Conservation (phyloP, 2,329 filamentous ascomycete genomes). For the Pseudogymnoascus sp. region DNA sequence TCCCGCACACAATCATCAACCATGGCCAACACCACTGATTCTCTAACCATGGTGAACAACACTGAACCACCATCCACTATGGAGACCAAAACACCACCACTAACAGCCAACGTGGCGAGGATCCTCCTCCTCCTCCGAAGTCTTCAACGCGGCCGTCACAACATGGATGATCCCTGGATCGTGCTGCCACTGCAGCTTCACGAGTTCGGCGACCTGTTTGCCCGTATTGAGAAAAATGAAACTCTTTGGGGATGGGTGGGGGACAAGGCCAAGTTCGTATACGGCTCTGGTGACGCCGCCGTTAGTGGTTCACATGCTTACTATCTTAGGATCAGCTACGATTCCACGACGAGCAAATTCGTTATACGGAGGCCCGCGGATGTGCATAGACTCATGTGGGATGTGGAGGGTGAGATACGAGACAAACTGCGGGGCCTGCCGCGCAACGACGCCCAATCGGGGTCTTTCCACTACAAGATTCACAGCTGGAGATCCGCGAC, state of each 20-base stretch:
- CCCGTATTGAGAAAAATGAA: not conserved
- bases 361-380: no score
- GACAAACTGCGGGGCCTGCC: no score
- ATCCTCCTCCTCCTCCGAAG: not conserved
- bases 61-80: not conserved
- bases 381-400: no score
- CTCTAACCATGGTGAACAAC: not conserved
- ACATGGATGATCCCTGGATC: not conserved
- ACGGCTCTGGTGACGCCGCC: not conserved
- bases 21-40: not conserved
- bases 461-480: no score
- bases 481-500: no score
- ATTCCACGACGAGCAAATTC: not conserved
- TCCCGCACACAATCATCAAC: not conserved
- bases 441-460: no score
- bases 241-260: not conserved
- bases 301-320: not conserved
- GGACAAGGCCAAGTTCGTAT: not conserved
- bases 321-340: not conserved
- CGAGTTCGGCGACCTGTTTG: not conserved
- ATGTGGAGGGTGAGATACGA: no score
- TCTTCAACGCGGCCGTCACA: not conserved
- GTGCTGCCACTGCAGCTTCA: not conserved
- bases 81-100: not conserved
- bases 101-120: not conserved